Base-by-base conservation (phyloP, 768 basidiomycete genomes). In the Termitomyces bulborhizus region DNA sequence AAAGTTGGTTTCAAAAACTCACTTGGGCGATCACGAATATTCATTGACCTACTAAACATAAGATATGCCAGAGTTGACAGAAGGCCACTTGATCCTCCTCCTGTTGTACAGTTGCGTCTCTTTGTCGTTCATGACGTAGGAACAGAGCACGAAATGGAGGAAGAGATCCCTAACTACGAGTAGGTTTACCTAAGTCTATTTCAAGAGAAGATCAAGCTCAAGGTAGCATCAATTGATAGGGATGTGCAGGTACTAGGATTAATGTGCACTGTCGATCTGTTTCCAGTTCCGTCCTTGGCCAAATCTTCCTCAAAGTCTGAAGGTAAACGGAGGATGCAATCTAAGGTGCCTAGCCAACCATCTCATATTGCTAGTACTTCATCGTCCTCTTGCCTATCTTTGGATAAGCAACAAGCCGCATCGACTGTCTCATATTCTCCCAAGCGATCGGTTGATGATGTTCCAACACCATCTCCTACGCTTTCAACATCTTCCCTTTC, bases 221-320 rank as follows among this genome's bases (percentile, higher is more conserved):
- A 51, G n/a, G 32, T 57, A 53, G 26, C 53, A 51, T 60, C 32
- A 46, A 54, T 27, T 53, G 24, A 32, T 41, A 89, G 88, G 42
- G 78, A 80, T 41, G 68, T 86, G 44, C 79, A 84, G 53, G 73
- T 73, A n/a, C 74, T 82, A 31, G 90, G 89, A 2, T 73, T 90
- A 12, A 66, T 92, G 15, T 90, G 90, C 67, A 87, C 84, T 3
- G 86, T 88, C 40, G 90, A 91, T 68, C 73, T 92, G 16, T 88
- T 88, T 58, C 85, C 84, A 4, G 79, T 88, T 7, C 73, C 77
- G 11, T 51, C 8, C 41, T 46, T 46, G 37, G 45, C 39, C 29
- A 51, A 51, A 46, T 44, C 43, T 21, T 37, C 16, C 6, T 37
- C 60, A 29, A 53, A 32, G 41, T 29, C 27, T 29, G 43, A 55